phyloP scores from a whole-genome alignment of 495 filamentous ascomycete species.

The Neurospora sublineolata region DNA sequence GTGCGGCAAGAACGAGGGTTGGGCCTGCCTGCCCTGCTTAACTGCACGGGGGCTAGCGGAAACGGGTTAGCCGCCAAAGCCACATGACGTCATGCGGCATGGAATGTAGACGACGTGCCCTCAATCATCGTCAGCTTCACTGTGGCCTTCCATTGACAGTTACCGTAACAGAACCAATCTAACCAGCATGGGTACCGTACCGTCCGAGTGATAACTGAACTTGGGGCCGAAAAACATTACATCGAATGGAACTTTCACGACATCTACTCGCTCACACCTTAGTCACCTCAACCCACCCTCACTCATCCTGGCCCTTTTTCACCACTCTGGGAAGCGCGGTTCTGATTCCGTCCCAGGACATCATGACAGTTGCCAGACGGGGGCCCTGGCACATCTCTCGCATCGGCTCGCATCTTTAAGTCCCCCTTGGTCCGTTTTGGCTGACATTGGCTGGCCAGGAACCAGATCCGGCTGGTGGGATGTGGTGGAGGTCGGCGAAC shows the following conservation, averaged over 20 bases:
- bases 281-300: background rate
- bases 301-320: background rate
- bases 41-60: conserved; percentile 2
- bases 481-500: conserved; percentile 5
- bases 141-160: background rate
- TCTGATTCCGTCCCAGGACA: background rate
- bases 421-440: background rate
- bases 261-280: background rate
- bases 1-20: background rate
- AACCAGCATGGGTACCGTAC: background rate
- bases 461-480: background rate
- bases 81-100: conserved; percentile 6
- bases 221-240: background rate
- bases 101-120: background rate
- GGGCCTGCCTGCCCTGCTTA: background rate
- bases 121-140: background rate
- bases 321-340: background rate
- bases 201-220: background rate
- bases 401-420: background rate
- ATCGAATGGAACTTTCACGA: background rate
- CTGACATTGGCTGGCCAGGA: background rate
- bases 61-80: conserved; percentile 2
- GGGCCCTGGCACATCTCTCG: background rate
- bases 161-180: background rate
- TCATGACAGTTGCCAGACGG: background rate